phyloP scores from a whole-genome alignment of 208 protist genomes.

The Crithidia expoeki region DNA sequence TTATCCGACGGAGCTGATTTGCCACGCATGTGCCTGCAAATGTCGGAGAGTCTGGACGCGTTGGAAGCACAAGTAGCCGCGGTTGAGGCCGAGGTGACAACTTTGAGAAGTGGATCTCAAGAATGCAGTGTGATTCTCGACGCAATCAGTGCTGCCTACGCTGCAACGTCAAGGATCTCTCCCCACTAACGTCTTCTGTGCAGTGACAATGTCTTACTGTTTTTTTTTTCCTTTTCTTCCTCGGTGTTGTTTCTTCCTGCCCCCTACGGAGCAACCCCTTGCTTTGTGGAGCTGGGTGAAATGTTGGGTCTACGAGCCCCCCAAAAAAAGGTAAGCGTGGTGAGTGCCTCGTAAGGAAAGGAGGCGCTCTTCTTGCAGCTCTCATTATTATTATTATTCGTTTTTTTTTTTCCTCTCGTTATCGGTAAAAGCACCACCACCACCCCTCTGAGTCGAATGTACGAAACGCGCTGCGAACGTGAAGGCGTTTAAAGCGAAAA shows the following conservation, averaged over 20 bases:
- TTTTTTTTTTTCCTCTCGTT: too few species aligned
- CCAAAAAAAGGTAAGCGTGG: neutral
- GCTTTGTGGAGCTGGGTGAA: neutral
- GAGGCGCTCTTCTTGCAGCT: too few species aligned
- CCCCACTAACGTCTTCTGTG: neutral
- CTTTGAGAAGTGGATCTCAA: neutral
- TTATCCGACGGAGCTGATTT: neutral
- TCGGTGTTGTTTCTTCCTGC: neutral
- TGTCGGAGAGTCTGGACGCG: neutral
- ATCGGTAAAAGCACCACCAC: too few species aligned
- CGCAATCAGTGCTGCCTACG: constrained; percentile 1
- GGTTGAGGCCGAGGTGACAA: neutral
- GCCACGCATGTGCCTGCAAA: neutral
- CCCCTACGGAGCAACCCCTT: neutral
- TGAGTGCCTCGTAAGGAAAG: too few species aligned
- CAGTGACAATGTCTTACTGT: too few species aligned
- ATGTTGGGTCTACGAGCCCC: too few species aligned
- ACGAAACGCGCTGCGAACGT: too few species aligned
- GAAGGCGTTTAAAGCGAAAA: too few species aligned
- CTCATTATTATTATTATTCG: too few species aligned
- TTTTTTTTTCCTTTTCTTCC: constrained; percentile 3
- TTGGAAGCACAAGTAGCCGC: neutral
- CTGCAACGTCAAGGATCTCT: neutral
- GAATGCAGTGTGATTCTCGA: neutral
- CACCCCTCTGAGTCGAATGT: too few species aligned